Evolutionary conservation across 768 basidiomycete genomes (phyloP), one percentile per base, ranked within the genome.

Genomic region (Termitomyces sp.): DNA sequence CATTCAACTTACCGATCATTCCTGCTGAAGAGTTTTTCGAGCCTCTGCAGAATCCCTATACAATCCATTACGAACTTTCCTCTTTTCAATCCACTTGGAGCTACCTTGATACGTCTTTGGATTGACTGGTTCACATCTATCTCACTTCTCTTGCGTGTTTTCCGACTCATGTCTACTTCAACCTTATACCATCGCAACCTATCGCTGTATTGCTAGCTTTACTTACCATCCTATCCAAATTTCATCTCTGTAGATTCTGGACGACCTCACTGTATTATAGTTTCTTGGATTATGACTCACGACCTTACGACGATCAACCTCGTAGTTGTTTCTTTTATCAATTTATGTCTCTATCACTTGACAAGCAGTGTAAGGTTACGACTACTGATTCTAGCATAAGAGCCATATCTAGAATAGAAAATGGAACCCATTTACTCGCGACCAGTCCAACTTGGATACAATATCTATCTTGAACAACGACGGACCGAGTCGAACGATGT

Each of bases 21-120:
- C 45, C 54, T 37, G 49, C 63, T 24, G 58, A 54, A 37, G 46
- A 60, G 30, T 48, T 58, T 2, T 60, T 60, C 22, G 27, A 56
- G 2, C 33, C 55, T 46, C 51, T 59, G 2, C 45, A 36, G 13
- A 42, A 55, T 41, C 20, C 45, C 15, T 59, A 59, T 54, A n/a
- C 18, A 34, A 59, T 57, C 12, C 20, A 57, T 47, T 56, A 45
- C 47, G 53, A 42, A 30, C 39, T 33, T 22, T 57, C 61, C 22
- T 16, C 53, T 42, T 53, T 58, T n/a, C 47, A 58, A 18, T 44
- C n/a, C 30, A 27, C 39, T 13, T 62, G 61, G 61, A 22, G 31
- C 27, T 24, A 52, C 44, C 22, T 56, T 4, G 49, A 62, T 39
- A 37, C 49, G 11, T 52, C 57, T 30, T 39, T 30, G 41, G 15